Percentiles rank a stretch among this genome's conserved stretches.
Conservation (phyloP, 495 filamentous ascomycete species). For the Penicillium diatomitis region DNA sequence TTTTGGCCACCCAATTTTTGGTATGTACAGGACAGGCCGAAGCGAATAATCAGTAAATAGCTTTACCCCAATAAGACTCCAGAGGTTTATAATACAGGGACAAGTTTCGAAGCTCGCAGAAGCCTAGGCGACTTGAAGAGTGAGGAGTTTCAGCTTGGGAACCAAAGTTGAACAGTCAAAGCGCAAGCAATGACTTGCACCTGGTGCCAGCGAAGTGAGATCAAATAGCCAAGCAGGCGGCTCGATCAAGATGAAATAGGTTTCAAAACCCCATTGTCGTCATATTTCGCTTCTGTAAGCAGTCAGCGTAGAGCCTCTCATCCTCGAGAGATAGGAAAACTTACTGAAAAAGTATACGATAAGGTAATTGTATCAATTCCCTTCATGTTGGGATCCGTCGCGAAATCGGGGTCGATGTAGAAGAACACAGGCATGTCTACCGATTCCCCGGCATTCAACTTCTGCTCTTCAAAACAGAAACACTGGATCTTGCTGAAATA, state of each 20-base stretch:
- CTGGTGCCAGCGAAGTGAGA: too few species aligned
- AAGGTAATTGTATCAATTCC: conserved; percentile 90
- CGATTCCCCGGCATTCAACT: conserved; percentile 87
- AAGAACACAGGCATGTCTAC: conserved; percentile 99
- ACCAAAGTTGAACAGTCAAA: too few species aligned
- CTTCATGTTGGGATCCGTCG: conserved; percentile 84
- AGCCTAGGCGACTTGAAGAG: not conserved
- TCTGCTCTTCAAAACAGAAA: conserved; percentile 97
- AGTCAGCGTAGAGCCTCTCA: conserved; percentile 11
- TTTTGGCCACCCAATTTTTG: not conserved
- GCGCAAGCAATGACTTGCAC: too few species aligned
- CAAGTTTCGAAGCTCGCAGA: conserved; percentile 14
- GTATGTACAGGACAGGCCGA: conserved; percentile 1
- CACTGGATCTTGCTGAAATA: conserved; percentile 99
- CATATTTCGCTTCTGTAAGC: conserved; percentile 71
- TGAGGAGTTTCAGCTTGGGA: too few species aligned
- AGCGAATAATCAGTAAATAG: too few species aligned
- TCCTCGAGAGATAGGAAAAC: conserved; percentile 18
- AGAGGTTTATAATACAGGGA: conserved; percentile 14
- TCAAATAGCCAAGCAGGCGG: not conserved
- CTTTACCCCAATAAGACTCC: not conserved
- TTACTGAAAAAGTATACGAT: conserved; percentile 99
- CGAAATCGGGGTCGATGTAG: conserved; percentile 94
- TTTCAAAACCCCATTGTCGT: conserved; percentile 62
- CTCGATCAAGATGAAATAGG: conserved; percentile 23